Evolutionary conservation across 2,329 filamentous ascomycete genomes (phyloP).

Genomic region (Harringtonia aguacate): DNA sequence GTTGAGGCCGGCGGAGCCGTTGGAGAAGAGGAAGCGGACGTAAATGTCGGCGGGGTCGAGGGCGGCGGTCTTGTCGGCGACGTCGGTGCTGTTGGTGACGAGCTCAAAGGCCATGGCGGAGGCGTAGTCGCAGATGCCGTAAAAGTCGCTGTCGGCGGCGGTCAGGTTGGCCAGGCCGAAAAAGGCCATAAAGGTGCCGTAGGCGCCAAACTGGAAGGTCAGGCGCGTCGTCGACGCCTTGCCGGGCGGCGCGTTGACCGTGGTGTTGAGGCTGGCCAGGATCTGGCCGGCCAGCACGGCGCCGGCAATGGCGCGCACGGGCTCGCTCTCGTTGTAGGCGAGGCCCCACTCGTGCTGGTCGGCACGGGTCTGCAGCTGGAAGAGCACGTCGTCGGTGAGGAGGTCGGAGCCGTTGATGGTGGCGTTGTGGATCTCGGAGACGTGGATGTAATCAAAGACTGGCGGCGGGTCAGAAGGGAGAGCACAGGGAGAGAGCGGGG

Average conservation of each 20-base stretch:
- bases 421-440: constrained; percentile 48
- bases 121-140: constrained; percentile 73
- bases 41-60: constrained; percentile 30
- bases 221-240: constrained; percentile 26
- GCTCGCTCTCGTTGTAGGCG: constrained; percentile 68
- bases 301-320: constrained; percentile 47
- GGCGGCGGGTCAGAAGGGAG: constrained; percentile 1
- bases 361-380: constrained; percentile 61
- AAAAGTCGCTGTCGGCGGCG: constrained; percentile 50
- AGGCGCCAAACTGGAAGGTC: constrained; percentile 49
- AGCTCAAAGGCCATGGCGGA: constrained; percentile 72
- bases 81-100: constrained; percentile 43
- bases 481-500: background rate
- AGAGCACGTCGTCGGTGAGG: constrained; percentile 47
- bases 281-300: constrained; percentile 46
- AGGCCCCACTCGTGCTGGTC: constrained; percentile 73
- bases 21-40: constrained; percentile 52
- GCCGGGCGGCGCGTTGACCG: constrained; percentile 24
- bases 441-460: constrained; percentile 52
- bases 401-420: constrained; percentile 47
- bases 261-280: constrained; percentile 38
- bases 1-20: constrained; percentile 43
- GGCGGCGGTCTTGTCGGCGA: constrained; percentile 24
- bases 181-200: constrained; percentile 51
- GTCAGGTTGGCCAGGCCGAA: constrained; percentile 47